Evolutionary conservation across 139 green algal species (phyloP), one percentile per base, ranked within the genome.

Genomic region (Zygnema circumcarinatum): DNA sequence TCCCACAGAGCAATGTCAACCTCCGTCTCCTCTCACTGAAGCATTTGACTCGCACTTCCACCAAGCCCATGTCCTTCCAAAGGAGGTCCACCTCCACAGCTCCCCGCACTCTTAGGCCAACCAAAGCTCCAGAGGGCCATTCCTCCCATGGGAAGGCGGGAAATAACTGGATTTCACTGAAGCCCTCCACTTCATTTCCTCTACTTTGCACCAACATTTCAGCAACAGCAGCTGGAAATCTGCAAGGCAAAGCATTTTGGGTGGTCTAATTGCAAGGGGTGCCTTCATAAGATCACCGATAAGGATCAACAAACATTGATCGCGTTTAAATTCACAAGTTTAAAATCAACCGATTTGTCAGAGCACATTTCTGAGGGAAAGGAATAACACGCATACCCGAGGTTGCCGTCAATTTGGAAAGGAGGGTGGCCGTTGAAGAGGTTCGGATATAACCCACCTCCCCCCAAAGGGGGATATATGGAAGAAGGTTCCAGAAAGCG

Each of bases 181-280:
- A 7, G 11, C 69, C 69, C 69, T 25, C 16, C 7, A 78, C 35
- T 42, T 78, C 69, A 78, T 78, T 78, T 42, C 7, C 16, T 42
- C 7, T 78, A 42, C 69, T 78, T 42, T 78, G 69, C 16, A 78
- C 11, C 69, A 78, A 78, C 69, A 78, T 78, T 42, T 78, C 69
- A 40, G 69, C 36, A 42, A 78, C 16, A 25, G 69, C 69, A 11
- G 69, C 69, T 11, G 69, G 11, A 11, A 78, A 78, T 25, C 69
- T 78, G 69, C 69, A 35, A 29, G 29, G 56, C 56, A 72, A 72
- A 72, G 29, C 29, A 29, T 29, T 35, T 29, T 29, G 29, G 56
- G 56, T 29, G 29, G 56, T 72, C 56, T 35, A 72, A 29, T n/a
- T n/a, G n/a, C n/a, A n/a, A n/a, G n/a, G n/a, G n/a, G n/a, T n/a